Percentiles rank a stretch among this genome's conserved stretches.
Conservation (phyloP, 148 eudicot genomes). For the Rhododendron ferrugineum region DNA sequence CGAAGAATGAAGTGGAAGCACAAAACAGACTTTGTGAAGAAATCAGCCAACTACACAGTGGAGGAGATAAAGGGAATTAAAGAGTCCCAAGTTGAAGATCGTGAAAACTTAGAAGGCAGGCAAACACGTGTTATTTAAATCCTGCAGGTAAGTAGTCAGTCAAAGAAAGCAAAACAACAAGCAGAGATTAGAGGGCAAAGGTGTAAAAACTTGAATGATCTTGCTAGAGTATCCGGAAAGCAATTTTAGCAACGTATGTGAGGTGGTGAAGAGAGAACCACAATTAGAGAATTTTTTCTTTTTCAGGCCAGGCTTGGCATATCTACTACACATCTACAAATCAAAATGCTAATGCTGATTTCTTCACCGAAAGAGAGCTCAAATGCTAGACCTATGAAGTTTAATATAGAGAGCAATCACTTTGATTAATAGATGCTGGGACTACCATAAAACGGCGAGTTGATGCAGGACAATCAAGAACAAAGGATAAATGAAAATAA, state of each 20-base stretch:
- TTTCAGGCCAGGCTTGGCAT: neutral
- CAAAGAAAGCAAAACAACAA: neutral
- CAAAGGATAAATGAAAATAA: neutral
- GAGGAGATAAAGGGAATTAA: neutral
- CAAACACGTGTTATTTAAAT: neutral
- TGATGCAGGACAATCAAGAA: neutral
- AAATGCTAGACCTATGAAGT: neutral
- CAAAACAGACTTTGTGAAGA: neutral
- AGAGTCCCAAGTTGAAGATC: neutral
- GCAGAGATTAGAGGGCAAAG: neutral
- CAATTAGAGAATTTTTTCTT: neutral
- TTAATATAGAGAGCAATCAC: neutral
- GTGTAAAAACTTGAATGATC: neutral
- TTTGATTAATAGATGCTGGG: neutral
- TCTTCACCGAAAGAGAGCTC: neutral
- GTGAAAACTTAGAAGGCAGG: neutral
- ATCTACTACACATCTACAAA: neutral
- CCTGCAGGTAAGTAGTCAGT: neutral
- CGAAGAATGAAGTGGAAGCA: neutral
- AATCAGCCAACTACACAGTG: neutral
- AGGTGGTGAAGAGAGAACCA: neutral
- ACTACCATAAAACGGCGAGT: neutral
- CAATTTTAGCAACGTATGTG: neutral
- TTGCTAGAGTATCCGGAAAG: neutral
- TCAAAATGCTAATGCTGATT: neutral